Base-by-base conservation (phyloP, 768 basidiomycete genomes). In the Pleurotus pulmonarius region DNA sequence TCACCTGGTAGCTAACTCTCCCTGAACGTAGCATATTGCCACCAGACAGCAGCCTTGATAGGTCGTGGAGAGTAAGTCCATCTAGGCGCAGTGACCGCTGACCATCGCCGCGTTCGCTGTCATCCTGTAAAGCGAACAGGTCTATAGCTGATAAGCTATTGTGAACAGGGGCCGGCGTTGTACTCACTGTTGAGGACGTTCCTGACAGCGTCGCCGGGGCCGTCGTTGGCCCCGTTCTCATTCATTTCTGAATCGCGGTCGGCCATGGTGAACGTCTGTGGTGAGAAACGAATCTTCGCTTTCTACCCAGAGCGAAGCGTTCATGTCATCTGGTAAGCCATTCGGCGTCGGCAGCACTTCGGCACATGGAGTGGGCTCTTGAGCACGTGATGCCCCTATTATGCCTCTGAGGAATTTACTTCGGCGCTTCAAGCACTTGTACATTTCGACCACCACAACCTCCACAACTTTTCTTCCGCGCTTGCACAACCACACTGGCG, bases 171-270 rank as follows among this genome's bases (percentile, higher is more conserved):
- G 29, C 29, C 29, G 29, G 29, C 29, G 29, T 4, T 34, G 26
- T 11, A 55, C 58, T 40, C 26, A 44, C 49, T 41, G 39, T 37
- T 24, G 13, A 53, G 39, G 18, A 53, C 22, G 18, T 20, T 41
- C 15, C 3, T 9, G 9, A 53, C 39, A 5, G 18, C 39, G 39
- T 24, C 24, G 24, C 25, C 8, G 24, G 59, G n/a, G 15, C 52
- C 5, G 20, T 55, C 60, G 9, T 51, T 46, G 11, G 51, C 38
- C 24, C 67, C 66, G 7, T 69, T 66, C 26, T 66, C 69, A 2
- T 57, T 58, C 15, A 61, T 61, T 15, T 64, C 63, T 45, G 62
- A 64, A 37, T 65, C 65, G 56, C 68, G 70, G n/a, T 68, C 60
- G 22, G 66, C 61, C 61, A 62, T 53, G 51, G n/a, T 29, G 20